Evolutionary conservation across 2,329 filamentous ascomycete species (phyloP), one percentile per base, ranked within the genome.

Genomic region (Pseudogymnoascus sp.): DNA sequence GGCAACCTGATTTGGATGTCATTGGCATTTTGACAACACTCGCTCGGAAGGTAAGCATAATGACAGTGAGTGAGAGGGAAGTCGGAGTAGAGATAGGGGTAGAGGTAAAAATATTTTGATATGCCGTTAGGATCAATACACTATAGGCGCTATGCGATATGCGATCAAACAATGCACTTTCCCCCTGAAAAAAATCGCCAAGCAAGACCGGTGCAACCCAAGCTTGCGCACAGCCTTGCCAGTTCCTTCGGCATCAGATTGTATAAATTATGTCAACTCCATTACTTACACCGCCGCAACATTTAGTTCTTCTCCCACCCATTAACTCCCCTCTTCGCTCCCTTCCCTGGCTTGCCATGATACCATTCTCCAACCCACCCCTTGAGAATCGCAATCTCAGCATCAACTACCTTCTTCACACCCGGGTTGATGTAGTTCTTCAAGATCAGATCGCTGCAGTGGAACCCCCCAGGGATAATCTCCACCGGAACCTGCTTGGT

Each of bases 341-440:
- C 40, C 40, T 4, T 45, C 18, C 40, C 21, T 5, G 40, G 40
- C 52, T 58, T 58, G 21, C 33, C 27, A 6, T 15, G 18, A 61
- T 76, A 76, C 62, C 74, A 85, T 65, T 84, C 80, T 0, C 68
- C 72, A 3, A 83, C 79, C 82, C 82, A 85, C n/a, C 70, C 70
- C 64, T 76, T 77, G 55, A 86, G 77, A 71, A 82, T 77, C 12
- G 70, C 71, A 3, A 84, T 70, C 67, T 79, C 76, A 15, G 73
- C 73, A 66, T 83, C 75, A 39, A 82, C 78, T 1, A 85, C 76
- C 40, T 72, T 72, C 69, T 79, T 74, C 1, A 79, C 77, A 0
- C 77, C 78, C 0, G 71, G 71, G 69, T 84, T 83, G 21, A 71
- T 76, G 0, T 74, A 80, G 67, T 83, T 83, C 45, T 63, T 66